Conservation (phyloP, 129 eudicot species). For the Scalesia atractyloides region DNA sequence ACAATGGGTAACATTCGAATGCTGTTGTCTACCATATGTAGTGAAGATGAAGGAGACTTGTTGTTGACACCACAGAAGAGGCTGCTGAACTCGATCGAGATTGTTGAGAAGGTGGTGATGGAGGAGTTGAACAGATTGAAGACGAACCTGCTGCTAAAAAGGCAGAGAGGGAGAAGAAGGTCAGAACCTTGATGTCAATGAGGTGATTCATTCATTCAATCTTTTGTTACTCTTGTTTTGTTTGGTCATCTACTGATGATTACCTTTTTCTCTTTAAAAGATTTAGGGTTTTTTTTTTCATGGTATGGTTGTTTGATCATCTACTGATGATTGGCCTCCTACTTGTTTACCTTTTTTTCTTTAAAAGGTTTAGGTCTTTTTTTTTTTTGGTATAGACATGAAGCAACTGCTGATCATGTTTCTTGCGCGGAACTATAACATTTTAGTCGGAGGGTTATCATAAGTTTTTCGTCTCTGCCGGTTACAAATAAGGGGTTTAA, state of each 20-base stretch:
- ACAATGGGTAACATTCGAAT: constrained; percentile 48
- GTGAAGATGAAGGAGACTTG: constrained; percentile 36
- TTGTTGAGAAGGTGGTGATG: constrained; percentile 71
- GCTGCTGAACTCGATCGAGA: constrained; percentile 77
- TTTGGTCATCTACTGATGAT: constrained; percentile 38
- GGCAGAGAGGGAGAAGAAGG: constrained; percentile 68
- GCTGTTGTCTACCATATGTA: constrained; percentile 43
- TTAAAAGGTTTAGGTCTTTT: too few species aligned
- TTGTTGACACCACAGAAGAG: constrained; percentile 71
- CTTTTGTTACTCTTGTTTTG: not conserved
- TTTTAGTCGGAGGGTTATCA: too few species aligned
- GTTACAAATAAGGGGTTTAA: too few species aligned
- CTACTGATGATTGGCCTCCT: constrained; percentile 32
- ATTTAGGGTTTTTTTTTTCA: too few species aligned
- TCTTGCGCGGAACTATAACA: too few species aligned
- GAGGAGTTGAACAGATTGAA: constrained; percentile 60
- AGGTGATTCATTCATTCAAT: not conserved
- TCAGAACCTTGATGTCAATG: constrained; percentile 77
- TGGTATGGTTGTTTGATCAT: constrained; percentile 33
- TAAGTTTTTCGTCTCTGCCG: too few species aligned
- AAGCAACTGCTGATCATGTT: too few species aligned
- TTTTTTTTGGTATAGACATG: too few species aligned
- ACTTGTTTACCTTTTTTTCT: constrained; percentile 15
- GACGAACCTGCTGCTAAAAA: constrained; percentile 71
- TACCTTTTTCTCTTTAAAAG: constrained; percentile 21